A percentile compares a stretch with the other conserved stretches of the same genome.
Evolutionary conservation across 73 alveolate genomes (phyloP).

Genomic region (Breviolum minutum): DNA sequence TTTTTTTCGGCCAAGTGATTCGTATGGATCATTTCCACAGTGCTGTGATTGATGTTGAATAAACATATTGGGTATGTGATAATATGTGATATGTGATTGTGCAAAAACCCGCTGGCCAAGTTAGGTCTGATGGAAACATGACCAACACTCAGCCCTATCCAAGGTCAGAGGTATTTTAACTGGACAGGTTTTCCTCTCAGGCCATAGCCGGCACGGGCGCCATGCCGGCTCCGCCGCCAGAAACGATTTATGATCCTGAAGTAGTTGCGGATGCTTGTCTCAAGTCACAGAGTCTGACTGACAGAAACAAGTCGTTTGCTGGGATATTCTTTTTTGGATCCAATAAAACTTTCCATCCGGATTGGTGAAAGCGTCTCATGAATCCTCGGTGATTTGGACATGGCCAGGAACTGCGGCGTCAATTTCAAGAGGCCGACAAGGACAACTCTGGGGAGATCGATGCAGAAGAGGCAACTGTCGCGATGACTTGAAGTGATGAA

Average conservation of each 20-base stretch:
- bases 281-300: neutral
- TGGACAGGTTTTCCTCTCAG: neutral
- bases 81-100: too few relatives aligned
- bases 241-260: constrained; percentile 61
- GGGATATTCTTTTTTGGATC: neutral
- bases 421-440: constrained; percentile 64
- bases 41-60: too few relatives aligned
- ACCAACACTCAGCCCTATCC: too few relatives aligned
- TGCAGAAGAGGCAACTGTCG: constrained; percentile 34
- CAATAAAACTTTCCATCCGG: neutral
- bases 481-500: neutral
- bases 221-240: constrained; percentile 59
- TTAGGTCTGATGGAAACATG: too few relatives aligned
- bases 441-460: constrained; percentile 83
- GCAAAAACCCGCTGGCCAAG: too few relatives aligned
- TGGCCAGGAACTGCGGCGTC: constrained; percentile 64
- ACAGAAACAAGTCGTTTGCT: neutral
- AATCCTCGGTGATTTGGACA: neutral
- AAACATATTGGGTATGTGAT: too few relatives aligned
- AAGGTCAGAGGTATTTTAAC: neutral
- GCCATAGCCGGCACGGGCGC: neutral
- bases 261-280: constrained; percentile 42
- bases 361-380: neutral
- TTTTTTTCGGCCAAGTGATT: too few relatives aligned
- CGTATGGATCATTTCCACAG: too few relatives aligned